Base-by-base conservation (phyloP, 2,329 filamentous ascomycete species). In the Monosporascus sp. region DNA sequence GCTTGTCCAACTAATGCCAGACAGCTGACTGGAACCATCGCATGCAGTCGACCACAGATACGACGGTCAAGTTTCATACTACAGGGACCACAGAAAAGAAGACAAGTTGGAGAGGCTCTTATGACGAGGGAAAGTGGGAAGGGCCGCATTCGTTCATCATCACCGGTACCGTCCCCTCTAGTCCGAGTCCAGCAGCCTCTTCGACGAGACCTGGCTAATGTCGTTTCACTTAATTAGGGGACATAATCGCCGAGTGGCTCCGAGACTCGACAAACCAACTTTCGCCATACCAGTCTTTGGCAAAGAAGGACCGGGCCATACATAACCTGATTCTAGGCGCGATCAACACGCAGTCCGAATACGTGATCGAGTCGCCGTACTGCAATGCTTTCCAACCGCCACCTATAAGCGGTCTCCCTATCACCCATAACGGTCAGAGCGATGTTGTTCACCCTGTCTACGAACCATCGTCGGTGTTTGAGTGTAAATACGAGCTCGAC, bases 401-500 rank as follows among this genome's bases (percentile, higher is more conserved):
- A 0, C 87, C 89, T 2, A 89, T 91, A 6, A 92, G 90, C 58
- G 83, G 87, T 17, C 77, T 97, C 1, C 72, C 78, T 3, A 76
- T 87, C 6, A 86, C 85, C 17, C 80, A 82, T 62, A 96, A 93
- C 64, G 89, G 89, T 3, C 89, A 96, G 67, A 81, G 87, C 20
- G 94, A 99, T 65, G 72, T 68, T 8, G 94, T 99, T 0, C 90
- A 96, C 63, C 94, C 94, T 0, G 77, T 79, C 1, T 97, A 96
- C 66, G 91, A 97, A 65, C 87, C 87, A 0, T 82, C 79, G 0
- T 82, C 85, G 48, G 94, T 99, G 3, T 99, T 97, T 60, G 94
- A 99, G 72, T 99, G 94, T 82, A 99, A 99, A 72, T 99, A 97
- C 71, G 94, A 99, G 74, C 84, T 99, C 22, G 94, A 99, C 72